Conservation (phyloP, 2,329 filamentous ascomycete species). For the Colletotrichum godetiae region DNA sequence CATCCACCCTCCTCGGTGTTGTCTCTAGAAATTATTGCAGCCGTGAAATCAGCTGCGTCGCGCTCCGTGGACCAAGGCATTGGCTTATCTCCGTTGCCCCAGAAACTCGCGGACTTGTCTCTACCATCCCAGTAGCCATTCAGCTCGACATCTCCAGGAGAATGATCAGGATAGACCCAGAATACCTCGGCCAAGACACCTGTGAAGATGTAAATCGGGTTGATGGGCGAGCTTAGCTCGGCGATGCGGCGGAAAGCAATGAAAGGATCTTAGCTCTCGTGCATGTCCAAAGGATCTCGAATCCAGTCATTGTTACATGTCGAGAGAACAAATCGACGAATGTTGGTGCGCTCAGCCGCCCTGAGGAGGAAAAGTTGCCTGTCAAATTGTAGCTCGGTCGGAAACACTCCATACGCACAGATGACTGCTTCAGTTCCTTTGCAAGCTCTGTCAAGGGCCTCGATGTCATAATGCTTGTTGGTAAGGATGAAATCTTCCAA, state of each 20-base stretch:
- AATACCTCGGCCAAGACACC: constrained; percentile 43
- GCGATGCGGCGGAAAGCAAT: constrained; percentile 44
- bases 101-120: neutral
- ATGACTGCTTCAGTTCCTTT: neutral
- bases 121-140: neutral
- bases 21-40: neutral
- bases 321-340: constrained; percentile 42
- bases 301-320: constrained; percentile 47
- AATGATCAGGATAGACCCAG: constrained; percentile 30
- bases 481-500: neutral
- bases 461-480: neutral
- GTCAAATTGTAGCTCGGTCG: constrained; percentile 40
- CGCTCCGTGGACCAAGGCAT: neutral
- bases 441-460: neutral
- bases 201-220: constrained; percentile 43
- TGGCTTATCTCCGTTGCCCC: neutral
- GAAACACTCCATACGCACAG: constrained; percentile 39
- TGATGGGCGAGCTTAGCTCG: constrained; percentile 40
- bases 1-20: neutral
- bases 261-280: constrained; percentile 46
- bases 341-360: constrained; percentile 47
- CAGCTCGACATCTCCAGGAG: neutral
- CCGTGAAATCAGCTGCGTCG: neutral
- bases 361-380: constrained; percentile 48
- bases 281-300: constrained; percentile 39